Evolutionary conservation across 2,329 filamentous ascomycete species (phyloP), one percentile per base, ranked within the genome.

Genomic region (Aspergillus uvarum): DNA sequence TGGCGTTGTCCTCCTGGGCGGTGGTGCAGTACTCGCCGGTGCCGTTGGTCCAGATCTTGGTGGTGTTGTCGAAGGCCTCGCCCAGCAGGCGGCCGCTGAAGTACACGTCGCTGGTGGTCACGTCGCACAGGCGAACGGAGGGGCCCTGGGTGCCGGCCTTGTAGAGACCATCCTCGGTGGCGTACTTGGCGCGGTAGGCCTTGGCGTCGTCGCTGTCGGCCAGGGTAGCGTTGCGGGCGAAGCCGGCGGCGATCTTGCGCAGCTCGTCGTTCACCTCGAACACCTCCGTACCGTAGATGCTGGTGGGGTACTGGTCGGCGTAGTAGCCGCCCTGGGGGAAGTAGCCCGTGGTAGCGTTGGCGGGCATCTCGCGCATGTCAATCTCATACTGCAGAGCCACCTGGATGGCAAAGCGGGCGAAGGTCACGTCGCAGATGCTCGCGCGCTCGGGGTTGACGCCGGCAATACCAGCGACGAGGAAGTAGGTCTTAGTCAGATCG

Each of bases 371-470:
- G 35, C 89, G 83, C 1, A 84, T 77, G 66, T 92, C 89, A 62
- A 92, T 85, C 73, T 92, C 89, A 65, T 91, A 90, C 72, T 92
- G 89, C 56, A 92, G 78, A 0, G 87, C 89, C 2, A 91, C 88
- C 70, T 92, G 90, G 5, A 92, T 82, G 0, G 88, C 85, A 69
- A 87, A 93, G 22, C 85, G 83, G 42, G 87, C 83, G 56, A 93
- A 85, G 1, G 87, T 87, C 0, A 90, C 88, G 47, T 83, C 83
- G 49, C 84, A 85, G 4, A 89, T 80, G 0, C 89, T 91, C 22
- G 82, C 86, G 26, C 85, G 76, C 62, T 87, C 84, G 0, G 89
- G 90, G 72, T 86, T 91, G 48, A 91, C 81, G n/a, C 90, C 89
- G 1, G 86, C 89, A 63, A 93, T 92, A 2, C 89, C 90, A 1